Conservation (phyloP, 495 filamentous ascomycete species). For the Chaetomium tenue region DNA sequence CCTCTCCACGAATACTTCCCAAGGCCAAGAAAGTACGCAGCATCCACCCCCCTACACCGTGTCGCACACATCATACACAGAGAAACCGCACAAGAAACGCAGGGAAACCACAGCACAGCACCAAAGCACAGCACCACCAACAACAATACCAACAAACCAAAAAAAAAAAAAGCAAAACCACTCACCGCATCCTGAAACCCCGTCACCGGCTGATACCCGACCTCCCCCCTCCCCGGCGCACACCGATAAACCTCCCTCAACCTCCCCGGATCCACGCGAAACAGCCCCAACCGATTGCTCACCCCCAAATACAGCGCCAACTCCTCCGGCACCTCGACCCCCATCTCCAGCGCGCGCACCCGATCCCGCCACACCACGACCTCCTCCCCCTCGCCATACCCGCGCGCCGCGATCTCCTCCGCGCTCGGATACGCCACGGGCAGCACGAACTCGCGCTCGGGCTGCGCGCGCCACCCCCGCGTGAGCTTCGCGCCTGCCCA, state of each 20-base stretch:
- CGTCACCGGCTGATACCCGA: constrained; percentile 73
- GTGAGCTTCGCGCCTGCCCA: constrained; percentile 46
- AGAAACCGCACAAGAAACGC: neutral
- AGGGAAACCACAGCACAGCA: constrained; percentile 54
- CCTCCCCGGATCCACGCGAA: constrained; percentile 63
- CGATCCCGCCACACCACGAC: constrained; percentile 80
- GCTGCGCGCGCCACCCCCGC: constrained; percentile 43
- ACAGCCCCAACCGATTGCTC: constrained; percentile 64
- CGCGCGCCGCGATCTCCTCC: constrained; percentile 49
- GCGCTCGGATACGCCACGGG: constrained; percentile 62
- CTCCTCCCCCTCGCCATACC: constrained; percentile 59
- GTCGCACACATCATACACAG: neutral
- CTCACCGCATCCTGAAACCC: constrained; percentile 81
- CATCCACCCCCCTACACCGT: too few relatives aligned
- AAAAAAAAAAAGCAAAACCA: neutral
- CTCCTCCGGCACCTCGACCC: constrained; percentile 48
- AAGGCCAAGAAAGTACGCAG: too few relatives aligned
- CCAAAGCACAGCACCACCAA: too few relatives aligned
- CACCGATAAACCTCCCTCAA: constrained; percentile 69
- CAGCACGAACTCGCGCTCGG: constrained; percentile 57
- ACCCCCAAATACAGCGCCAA: constrained; percentile 62
- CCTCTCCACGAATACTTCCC: neutral
- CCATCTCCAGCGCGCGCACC: constrained; percentile 60
- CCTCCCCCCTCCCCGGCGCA: constrained; percentile 64
- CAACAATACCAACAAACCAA: too few relatives aligned